Percentiles rank a stretch among this genome's conserved stretches.
Evolutionary conservation across 306 rosid genomes (phyloP).

Genomic region (Mucuna pruriens): DNA sequence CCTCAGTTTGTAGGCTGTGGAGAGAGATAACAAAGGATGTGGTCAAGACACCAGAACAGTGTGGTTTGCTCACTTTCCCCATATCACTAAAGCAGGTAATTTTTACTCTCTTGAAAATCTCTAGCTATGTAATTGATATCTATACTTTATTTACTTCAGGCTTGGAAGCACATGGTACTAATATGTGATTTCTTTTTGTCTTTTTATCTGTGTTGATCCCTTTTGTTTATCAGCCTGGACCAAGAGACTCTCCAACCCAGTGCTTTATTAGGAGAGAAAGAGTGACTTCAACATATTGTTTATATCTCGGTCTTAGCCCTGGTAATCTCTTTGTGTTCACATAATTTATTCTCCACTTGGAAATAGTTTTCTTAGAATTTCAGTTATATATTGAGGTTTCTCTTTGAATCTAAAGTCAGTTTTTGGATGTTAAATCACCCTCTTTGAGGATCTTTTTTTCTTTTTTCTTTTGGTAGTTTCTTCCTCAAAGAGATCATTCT

Average conservation of each 20-base stretch:
- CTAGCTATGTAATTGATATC: background rate
- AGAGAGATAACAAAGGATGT: constrained; percentile 73
- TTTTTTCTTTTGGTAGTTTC: background rate
- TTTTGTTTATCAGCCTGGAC: constrained; percentile 72
- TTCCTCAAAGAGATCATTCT: background rate
- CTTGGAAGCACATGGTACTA: constrained; percentile 14
- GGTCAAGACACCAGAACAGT: constrained; percentile 83
- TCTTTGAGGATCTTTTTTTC: background rate
- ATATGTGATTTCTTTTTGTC: constrained; percentile 26
- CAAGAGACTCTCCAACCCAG: constrained; percentile 81
- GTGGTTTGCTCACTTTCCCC: constrained; percentile 84
- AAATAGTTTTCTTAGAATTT: background rate
- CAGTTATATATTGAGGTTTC: background rate
- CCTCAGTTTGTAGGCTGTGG: constrained; percentile 90
- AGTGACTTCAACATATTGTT: constrained; percentile 69
- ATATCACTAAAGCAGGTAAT: constrained; percentile 89
- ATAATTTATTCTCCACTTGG: background rate
- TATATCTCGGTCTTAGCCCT: constrained; percentile 91
- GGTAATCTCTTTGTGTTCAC: constrained; percentile 57
- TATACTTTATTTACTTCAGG: background rate
- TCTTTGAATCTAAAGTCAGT: constrained; percentile 2
- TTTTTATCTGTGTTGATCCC: background rate
- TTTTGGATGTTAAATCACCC: constrained; percentile 10
- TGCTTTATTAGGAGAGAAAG: constrained; percentile 93
- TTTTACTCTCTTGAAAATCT: background rate